These are phyloP conservation scores for Esteya vermicola DNA, from an alignment of 2,329 filamentous ascomycete species.

Conservation along the genomic window DNA sequence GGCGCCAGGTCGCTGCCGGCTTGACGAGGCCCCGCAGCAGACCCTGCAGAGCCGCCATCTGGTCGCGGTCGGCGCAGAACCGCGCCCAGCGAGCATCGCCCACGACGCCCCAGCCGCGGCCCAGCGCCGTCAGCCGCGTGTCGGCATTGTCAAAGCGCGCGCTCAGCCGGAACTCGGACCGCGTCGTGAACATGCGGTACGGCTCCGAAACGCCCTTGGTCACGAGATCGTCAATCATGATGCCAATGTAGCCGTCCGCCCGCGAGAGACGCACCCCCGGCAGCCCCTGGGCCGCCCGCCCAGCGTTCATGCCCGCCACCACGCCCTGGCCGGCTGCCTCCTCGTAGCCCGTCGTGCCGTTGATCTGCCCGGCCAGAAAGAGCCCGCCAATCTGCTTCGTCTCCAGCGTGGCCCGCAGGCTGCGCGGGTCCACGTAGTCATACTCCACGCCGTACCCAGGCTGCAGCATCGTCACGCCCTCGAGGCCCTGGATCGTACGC, in stretches of 20 bases:
- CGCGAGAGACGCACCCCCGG: slow-evolving; percentile 55
- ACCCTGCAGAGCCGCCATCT: slow-evolving; percentile 52
- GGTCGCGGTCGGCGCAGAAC: slow-evolving; percentile 49
- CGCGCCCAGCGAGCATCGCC: slow-evolving; percentile 62
- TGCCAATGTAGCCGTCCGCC: slow-evolving; percentile 88
- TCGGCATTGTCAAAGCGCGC: slow-evolving; percentile 92
- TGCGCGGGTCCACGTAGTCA: slow-evolving; percentile 91
- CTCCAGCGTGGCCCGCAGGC: slow-evolving; percentile 76
- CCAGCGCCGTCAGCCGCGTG: slow-evolving; percentile 65
- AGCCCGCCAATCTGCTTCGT: slow-evolving; percentile 83
- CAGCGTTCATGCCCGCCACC: slow-evolving; percentile 86
- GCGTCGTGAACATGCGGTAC: slow-evolving; percentile 95
- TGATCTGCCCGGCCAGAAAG: slow-evolving; percentile 91
- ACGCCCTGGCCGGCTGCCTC: slow-evolving; percentile 91
- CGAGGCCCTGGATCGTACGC: slow-evolving; percentile 76
- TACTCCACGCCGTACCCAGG: slow-evolving; percentile 97
- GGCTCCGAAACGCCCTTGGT: slow-evolving; percentile 95
- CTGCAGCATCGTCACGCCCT: slow-evolving; percentile 83
- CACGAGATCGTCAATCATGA: slow-evolving; percentile 96
- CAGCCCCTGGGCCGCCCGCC: slow-evolving; percentile 57
- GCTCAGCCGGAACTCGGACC: slow-evolving; percentile 90
- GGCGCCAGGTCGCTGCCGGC: slow-evolving; percentile 13
- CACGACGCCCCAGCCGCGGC: slow-evolving; percentile 63
- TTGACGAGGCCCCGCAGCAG: slow-evolving; percentile 28
- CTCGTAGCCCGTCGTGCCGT: slow-evolving; percentile 95